A percentile compares a stretch with the other conserved stretches of the same genome.
Evolutionary conservation across 2,329 filamentous ascomycete species (phyloP).

Genomic region (Xylaria digitata): DNA sequence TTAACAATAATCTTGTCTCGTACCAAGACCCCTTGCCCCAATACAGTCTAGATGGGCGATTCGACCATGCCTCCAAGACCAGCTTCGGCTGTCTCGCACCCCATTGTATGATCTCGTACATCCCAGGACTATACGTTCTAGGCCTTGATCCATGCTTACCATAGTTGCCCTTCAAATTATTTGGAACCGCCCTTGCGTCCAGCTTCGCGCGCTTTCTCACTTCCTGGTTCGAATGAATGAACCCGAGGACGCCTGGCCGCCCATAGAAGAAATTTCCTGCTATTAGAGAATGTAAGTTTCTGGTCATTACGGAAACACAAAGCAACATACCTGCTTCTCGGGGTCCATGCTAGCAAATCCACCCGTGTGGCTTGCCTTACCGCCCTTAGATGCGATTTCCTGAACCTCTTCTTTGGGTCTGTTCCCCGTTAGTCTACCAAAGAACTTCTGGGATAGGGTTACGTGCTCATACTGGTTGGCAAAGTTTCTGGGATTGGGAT

Average conservation of each 20-base stretch:
- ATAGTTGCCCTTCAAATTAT: neutral
- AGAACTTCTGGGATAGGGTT: neutral
- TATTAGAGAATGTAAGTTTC: neutral
- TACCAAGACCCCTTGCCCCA: too few relatives aligned
- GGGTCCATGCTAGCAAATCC: constrained; percentile 31
- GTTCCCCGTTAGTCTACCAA: neutral
- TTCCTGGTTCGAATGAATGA: constrained; percentile 31
- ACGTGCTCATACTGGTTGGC: constrained; percentile 26
- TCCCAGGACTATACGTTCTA: too few relatives aligned
- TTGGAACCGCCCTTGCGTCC: constrained; percentile 31
- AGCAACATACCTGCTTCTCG: constrained; percentile 23
- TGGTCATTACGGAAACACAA: neutral
- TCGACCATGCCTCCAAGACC: too few relatives aligned
- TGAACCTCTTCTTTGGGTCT: constrained; percentile 36
- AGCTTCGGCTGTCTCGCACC: too few relatives aligned
- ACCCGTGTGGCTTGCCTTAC: constrained; percentile 23
- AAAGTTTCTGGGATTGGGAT: constrained; percentile 32
- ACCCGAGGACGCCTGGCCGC: constrained; percentile 31
- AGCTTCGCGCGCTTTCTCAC: constrained; percentile 26
- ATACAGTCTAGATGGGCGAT: too few relatives aligned
- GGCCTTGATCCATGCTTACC: too few relatives aligned
- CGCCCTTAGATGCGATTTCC: constrained; percentile 31
- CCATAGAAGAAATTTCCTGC: constrained; percentile 31
- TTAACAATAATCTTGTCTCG: too few relatives aligned
- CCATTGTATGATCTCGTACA: too few relatives aligned